Evolutionary conservation across 441 rosid genomes (phyloP).

Genomic region (Hura crepitans): DNA sequence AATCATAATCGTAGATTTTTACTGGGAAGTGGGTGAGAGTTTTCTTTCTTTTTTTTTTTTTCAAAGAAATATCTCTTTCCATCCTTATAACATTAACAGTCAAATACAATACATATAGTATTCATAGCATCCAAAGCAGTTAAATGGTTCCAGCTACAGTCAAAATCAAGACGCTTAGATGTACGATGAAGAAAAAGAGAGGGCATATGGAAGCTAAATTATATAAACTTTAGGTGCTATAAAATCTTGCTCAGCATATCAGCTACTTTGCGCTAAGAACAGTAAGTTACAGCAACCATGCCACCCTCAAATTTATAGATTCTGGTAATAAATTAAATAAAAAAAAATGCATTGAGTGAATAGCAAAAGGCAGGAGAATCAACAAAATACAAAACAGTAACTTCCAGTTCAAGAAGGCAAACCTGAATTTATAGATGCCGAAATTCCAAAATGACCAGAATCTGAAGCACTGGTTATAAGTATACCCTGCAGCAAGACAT

Average conservation of each 20-base stretch:
- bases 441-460: slow-evolving; percentile 38
- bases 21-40: no score
- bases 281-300: not conserved
- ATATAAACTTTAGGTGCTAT: not conserved
- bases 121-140: not conserved
- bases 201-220: not conserved
- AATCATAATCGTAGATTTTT: no score
- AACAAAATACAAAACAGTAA: not conserved
- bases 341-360: not conserved
- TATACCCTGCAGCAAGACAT: slow-evolving; percentile 42
- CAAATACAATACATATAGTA: not conserved
- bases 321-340: not conserved
- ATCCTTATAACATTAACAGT: no score
- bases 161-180: not conserved
- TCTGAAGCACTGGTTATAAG: slow-evolving; percentile 35
- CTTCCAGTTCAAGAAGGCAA: slow-evolving; percentile 13
- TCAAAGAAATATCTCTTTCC: no score
- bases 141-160: not conserved
- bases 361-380: not conserved
- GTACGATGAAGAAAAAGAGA: not conserved
- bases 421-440: slow-evolving; percentile 46
- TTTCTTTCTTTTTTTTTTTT: no score
- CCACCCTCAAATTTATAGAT: not conserved
- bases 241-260: not conserved
- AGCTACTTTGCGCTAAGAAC: not conserved